phyloP scores from a whole-genome alignment of 2,329 filamentous ascomycete genomes.

The Bipolaris zeicola region DNA sequence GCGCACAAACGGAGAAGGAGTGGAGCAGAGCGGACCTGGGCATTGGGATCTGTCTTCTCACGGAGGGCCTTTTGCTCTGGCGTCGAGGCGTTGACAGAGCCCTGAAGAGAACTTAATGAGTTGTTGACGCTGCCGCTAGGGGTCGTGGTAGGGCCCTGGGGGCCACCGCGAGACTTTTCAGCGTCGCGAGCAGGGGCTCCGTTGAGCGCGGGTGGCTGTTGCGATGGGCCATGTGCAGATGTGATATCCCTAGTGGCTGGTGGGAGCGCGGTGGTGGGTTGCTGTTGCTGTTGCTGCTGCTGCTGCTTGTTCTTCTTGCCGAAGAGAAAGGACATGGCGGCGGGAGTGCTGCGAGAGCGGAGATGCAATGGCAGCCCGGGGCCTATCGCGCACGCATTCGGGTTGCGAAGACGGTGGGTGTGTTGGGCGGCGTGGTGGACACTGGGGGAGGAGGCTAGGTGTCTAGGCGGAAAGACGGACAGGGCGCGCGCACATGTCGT shows the following conservation, averaged over 20 bases:
- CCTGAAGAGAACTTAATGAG: slow-evolving; percentile 69
- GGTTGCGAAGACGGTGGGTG: slow-evolving; percentile 18
- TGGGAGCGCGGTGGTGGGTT: slow-evolving; percentile 51
- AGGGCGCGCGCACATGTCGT: slow-evolving; percentile 21
- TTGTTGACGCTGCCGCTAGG: slow-evolving; percentile 74
- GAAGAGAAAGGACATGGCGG: slow-evolving; percentile 60
- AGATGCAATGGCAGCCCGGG: slow-evolving; percentile 27
- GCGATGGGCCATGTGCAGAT: slow-evolving; percentile 60
- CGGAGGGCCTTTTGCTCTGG: slow-evolving; percentile 67
- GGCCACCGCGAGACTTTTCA: slow-evolving; percentile 38
- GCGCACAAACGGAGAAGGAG: not conserved
- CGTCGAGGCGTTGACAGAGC: slow-evolving; percentile 63
- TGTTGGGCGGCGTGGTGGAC: slow-evolving; percentile 12
- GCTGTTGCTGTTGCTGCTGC: slow-evolving; percentile 16
- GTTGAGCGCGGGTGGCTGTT: slow-evolving; percentile 50
- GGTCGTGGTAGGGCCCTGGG: slow-evolving; percentile 61
- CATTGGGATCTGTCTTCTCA: slow-evolving; percentile 61
- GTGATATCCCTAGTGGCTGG: slow-evolving; percentile 62
- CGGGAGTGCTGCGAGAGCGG: slow-evolving; percentile 26
- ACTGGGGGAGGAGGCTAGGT: slow-evolving; percentile 8
- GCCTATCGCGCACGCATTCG: slow-evolving; percentile 44
- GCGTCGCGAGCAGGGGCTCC: slow-evolving; percentile 52
- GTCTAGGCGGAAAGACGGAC: slow-evolving; percentile 10
- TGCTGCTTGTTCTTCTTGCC: slow-evolving; percentile 54
- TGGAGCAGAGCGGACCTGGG: slow-evolving; percentile 54